A percentile compares a stretch with the other conserved stretches of the same genome.
phyloP scores from a whole-genome alignment of 2,329 filamentous ascomycete genomes.

The Clarireedia paspali region DNA sequence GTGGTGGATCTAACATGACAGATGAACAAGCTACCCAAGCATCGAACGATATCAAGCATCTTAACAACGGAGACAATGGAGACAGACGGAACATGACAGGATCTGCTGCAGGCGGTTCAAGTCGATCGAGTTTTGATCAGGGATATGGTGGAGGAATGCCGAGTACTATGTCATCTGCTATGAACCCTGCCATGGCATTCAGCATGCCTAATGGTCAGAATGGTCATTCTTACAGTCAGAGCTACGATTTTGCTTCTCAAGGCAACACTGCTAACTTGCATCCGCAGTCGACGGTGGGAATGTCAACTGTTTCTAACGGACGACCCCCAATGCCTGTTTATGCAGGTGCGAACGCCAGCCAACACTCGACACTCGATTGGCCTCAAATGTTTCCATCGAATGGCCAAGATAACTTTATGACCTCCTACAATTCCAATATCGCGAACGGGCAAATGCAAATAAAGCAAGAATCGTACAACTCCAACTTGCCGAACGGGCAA shows the following conservation, averaged over 20 bases:
- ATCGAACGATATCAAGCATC: conserved; percentile 51
- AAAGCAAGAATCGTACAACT: conserved; percentile 43
- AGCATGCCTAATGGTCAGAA: conserved; percentile 56
- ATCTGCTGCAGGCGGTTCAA: conserved; percentile 42
- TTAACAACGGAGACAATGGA: conserved; percentile 47
- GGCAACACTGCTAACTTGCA: conserved; percentile 27
- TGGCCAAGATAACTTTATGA: conserved; percentile 59
- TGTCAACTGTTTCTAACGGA: conserved; percentile 20
- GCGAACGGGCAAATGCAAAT: conserved; percentile 61
- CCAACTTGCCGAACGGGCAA: conserved; percentile 63
- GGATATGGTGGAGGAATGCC: conserved; percentile 50
- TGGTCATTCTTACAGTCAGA: conserved; percentile 35
- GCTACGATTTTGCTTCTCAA: conserved; percentile 29
- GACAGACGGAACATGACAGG: conserved; percentile 51
- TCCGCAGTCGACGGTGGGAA: conserved; percentile 21
- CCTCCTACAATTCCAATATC: conserved; percentile 45
- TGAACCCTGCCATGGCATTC: conserved; percentile 54
- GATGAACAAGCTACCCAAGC: conserved; percentile 47
- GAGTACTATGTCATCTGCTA: conserved; percentile 53
- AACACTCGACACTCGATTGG: conserved; percentile 64
- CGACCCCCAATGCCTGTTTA: conserved; percentile 41
- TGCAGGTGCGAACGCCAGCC: conserved; percentile 44
- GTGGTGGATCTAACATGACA: conserved; percentile 36
- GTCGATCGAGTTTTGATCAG: conserved; percentile 40
- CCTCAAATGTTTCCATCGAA: conserved; percentile 70